Base-by-base conservation (phyloP, 371 early-diverging fungal genomes). In the Mucor racemosus region DNA sequence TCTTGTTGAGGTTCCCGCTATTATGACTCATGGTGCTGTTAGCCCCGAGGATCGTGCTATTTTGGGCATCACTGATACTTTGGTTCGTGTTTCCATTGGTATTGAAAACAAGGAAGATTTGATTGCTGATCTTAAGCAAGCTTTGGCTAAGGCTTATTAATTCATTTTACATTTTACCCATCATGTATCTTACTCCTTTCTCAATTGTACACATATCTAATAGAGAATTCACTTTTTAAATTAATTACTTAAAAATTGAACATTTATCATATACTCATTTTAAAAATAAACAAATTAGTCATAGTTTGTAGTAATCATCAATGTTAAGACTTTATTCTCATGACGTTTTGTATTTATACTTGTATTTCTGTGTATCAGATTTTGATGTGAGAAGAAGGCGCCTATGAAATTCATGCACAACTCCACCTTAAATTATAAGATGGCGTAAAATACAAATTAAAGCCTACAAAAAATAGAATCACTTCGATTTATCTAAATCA, bases 21-120 rank as follows among this genome's bases (percentile, higher is more conserved):
- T 90, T 64, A 95, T 95, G 95, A 95, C 95, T 31, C 96, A 96
- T 72, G 94, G 92, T 39, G 78, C 90, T 8, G 84, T 96, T 68
- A 84, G 88, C 44, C 85, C 91, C 42, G 94, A 92, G 74, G 91
- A 88, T 55, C 84, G 95, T 59, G 84, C 84, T 35, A 73, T 73
- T n/a, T 71, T 94, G 13, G 95, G 95, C 46, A 90, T 95, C 68
- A 92, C 93, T 59, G 95, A 93, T 68, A 89, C 86, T 58, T 80
- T 96, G 73, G 86, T 96, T 67, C 86, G 96, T 66, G 64, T 95
- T 61, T 91, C 91, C 5, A 86, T 91, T 57, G 95, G 95, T 67
- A 89, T 95, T 64, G 96, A 96, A 81, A 93, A 90, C 68, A 79
- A 81, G 50, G 86, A 86, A 58, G 96, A 96, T 71, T 72, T 96